Percentiles rank a stretch among this genome's conserved stretches.
These are phyloP conservation scores for Botrytis galanthina DNA, from an alignment of 2,329 filamentous ascomycete genomes.

Conservation along the genomic window DNA sequence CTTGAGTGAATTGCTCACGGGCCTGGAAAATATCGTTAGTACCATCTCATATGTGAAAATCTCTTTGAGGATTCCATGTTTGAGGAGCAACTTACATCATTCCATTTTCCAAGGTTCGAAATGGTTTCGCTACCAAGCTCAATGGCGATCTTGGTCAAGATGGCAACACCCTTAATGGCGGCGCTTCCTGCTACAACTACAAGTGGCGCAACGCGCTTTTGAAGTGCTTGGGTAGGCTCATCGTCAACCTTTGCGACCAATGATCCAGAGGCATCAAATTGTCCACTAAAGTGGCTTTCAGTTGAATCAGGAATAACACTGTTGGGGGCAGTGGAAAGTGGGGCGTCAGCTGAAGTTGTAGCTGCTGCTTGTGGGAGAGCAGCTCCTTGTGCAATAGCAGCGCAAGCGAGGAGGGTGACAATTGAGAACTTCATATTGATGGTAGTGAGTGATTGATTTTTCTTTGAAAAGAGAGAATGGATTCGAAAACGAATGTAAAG, in stretches of 20 bases:
- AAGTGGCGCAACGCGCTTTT: neutral
- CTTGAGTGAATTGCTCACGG: neutral
- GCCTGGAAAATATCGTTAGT: neutral
- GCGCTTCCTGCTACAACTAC: neutral
- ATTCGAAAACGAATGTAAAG: neutral
- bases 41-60: too few relatives aligned
- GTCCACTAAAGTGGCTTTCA: neutral
- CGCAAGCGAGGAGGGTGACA: neutral
- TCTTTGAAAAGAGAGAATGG: neutral
- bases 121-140: neutral
- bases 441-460: neutral
- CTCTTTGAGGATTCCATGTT: neutral
- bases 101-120: neutral
- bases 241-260: neutral
- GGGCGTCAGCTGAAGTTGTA: neutral
- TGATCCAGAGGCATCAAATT: neutral
- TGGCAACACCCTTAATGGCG: neutral
- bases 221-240: neutral
- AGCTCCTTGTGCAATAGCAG: neutral
- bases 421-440: constrained; percentile 4
- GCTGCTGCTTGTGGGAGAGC: neutral
- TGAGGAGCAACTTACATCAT: neutral
- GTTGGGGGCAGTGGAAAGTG: neutral
- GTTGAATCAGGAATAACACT: neutral
- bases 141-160: neutral